phyloP scores from a whole-genome alignment of 768 basidiomycete species.

The Russula foetens region DNA sequence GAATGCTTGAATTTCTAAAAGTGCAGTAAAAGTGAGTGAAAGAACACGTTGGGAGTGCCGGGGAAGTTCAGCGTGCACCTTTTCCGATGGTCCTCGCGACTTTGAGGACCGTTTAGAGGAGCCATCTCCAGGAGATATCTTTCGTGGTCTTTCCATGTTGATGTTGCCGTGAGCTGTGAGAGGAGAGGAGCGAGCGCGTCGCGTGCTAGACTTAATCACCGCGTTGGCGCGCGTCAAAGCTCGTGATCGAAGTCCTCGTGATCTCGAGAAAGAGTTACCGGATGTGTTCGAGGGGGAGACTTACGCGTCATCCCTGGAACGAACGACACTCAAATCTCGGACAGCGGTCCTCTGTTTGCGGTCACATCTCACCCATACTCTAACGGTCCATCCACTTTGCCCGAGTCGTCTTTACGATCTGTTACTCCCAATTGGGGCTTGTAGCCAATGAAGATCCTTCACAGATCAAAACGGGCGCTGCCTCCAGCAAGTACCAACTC shows the following conservation, averaged over 20 bases:
- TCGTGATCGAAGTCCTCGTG: background rate
- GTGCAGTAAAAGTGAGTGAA: background rate
- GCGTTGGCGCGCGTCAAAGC: background rate
- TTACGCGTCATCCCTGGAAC: conserved; percentile 17
- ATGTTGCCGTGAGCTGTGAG: too few relatives aligned
- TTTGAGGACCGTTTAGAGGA: background rate
- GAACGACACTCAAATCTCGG: background rate
- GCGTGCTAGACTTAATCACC: background rate
- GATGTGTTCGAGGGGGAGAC: background rate
- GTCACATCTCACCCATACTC: background rate
- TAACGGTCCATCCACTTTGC: conserved; percentile 1
- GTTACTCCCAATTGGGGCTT: conserved; percentile 34
- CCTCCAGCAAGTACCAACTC: conserved; percentile 54
- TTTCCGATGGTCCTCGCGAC: background rate
- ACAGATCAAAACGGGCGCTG: conserved; percentile 74
- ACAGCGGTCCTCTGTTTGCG: conserved; percentile 1
- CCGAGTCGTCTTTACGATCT: background rate
- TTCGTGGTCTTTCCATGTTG: background rate
- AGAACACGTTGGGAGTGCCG: background rate
- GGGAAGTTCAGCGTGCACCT: background rate
- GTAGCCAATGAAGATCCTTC: conserved; percentile 81
- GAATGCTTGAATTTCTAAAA: background rate
- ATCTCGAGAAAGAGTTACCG: conserved; percentile 13
- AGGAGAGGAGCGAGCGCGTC: background rate
- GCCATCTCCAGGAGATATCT: background rate